A percentile compares a stretch with the other conserved stretches of the same genome.
These are phyloP conservation scores for Mycena chlorophos DNA, from an alignment of 768 basidiomycete genomes.

Conservation along the genomic window DNA sequence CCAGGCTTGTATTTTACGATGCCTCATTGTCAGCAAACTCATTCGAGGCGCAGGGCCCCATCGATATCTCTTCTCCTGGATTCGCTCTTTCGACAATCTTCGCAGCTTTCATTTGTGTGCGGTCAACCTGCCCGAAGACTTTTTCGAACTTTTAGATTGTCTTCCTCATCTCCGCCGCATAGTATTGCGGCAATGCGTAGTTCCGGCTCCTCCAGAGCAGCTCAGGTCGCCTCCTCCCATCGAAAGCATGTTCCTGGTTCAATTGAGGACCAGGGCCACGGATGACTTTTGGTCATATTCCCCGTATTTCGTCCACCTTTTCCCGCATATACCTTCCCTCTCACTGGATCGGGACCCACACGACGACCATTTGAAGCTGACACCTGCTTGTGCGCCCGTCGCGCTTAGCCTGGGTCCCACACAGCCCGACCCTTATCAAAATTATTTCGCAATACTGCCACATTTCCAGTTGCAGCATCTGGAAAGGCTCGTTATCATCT, in stretches of 20 bases:
- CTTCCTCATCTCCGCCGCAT: neutral
- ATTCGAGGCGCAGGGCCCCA: too few species aligned
- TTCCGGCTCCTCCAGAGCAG: neutral
- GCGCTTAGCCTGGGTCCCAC: neutral
- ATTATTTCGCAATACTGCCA: neutral
- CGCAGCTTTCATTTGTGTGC: too few species aligned
- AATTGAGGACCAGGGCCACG: neutral
- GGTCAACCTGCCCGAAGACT: neutral
- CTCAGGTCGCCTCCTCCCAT: neutral
- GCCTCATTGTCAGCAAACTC: too few species aligned
- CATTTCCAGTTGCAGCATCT: neutral
- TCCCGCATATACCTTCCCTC: neutral
- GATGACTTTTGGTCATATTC: neutral
- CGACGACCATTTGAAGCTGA: neutral
- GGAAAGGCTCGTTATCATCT: neutral
- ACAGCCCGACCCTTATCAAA: neutral
- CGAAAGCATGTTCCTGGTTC: neutral
- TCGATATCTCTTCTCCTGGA: too few species aligned
- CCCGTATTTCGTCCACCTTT: neutral
- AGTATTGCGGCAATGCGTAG: neutral
- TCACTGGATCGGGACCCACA: neutral
- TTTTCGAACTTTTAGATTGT: neutral
- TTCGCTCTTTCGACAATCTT: too few species aligned
- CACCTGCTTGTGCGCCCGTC: neutral
- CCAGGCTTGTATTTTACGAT: too few species aligned